Base-by-base conservation (phyloP, 2,329 filamentous ascomycete genomes). In the Aspergillus puulaauensis region DNA sequence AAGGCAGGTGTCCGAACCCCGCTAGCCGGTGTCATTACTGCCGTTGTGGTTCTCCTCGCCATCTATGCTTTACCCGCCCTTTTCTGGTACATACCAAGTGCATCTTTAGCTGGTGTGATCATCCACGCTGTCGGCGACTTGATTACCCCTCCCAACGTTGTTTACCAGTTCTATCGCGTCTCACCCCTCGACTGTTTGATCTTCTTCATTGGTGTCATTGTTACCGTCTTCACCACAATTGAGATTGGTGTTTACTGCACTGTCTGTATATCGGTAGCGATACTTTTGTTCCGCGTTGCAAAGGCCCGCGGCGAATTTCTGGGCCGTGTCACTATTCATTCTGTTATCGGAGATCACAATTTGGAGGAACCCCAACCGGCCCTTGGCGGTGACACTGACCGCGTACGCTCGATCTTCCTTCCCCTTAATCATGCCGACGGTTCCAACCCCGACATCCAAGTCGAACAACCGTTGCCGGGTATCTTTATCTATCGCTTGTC, bases 401-500 rank as follows among this genome's bases (percentile, higher is more conserved):
- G 33, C 19, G 44, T 40, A 6, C 86, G 93, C 45, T 92, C 91
- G 63, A 84, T 96, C 31, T 99, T 95, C 81, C 77, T 98, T 19
- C 95, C 95, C 0, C 81, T 97, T 58, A 86, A 90, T 66, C 91
- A 96, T 71, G 81, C 82, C n/a, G 93, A 98, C 71, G 93, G 93
- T 31, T 92, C 91, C 1, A 98, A 98, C 73, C 93, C 93, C 0
- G 82, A 88, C 24, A 82, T 98, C 47, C 83, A 89, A 11, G 80
- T 96, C n/a, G 82, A 90, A 61, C 86, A 86, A 54, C 93, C 95
- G 1, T 91, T 95, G 68, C 93, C 93, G 0, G 95, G 95, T 52
- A 84, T 99, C 64, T 96, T 98, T 76, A 96, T 98, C 69, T 98
- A 96, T 79, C 87, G 93, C 45, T 97, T 96, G 75, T 87, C 90